These are phyloP conservation scores for Acacia concinna DNA, from an alignment of 331 rosid genomes.

Conservation along the genomic window DNA sequence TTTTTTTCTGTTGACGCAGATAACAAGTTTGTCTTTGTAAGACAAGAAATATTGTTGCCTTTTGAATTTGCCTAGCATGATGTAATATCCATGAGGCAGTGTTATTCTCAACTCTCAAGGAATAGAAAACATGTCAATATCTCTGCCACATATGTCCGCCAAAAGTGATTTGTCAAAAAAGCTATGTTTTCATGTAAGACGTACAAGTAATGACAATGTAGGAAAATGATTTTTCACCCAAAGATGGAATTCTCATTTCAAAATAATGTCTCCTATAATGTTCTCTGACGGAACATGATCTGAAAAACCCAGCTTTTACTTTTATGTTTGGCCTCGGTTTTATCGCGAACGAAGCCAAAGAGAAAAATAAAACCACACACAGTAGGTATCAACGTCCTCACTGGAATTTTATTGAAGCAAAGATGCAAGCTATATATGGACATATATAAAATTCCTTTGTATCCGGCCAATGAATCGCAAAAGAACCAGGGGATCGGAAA, in stretches of 20 bases:
- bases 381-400: neutral
- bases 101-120: constrained; percentile 14
- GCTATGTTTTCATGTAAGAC: constrained; percentile 30
- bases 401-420: neutral
- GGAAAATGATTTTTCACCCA: constrained; percentile 39
- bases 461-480: neutral
- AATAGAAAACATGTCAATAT: constrained; percentile 18
- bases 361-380: neutral
- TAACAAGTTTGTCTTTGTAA: constrained; percentile 13
- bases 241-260: neutral
- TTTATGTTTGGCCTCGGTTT: neutral
- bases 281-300: neutral
- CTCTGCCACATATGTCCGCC: constrained; percentile 9
- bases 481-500: neutral
- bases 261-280: neutral
- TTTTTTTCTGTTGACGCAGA: neutral
- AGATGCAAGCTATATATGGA: constrained; percentile 23
- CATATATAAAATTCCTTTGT: constrained; percentile 13
- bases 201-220: constrained; percentile 36
- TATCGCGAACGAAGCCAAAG: neutral
- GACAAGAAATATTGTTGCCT: constrained; percentile 21
- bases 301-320: constrained; percentile 31
- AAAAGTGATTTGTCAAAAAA: constrained; percentile 20
- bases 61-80: constrained; percentile 29
- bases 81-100: constrained; percentile 2